Base-by-base conservation (phyloP, 371 early-diverging fungal genomes). In the Rhizopus stolonifer region DNA sequence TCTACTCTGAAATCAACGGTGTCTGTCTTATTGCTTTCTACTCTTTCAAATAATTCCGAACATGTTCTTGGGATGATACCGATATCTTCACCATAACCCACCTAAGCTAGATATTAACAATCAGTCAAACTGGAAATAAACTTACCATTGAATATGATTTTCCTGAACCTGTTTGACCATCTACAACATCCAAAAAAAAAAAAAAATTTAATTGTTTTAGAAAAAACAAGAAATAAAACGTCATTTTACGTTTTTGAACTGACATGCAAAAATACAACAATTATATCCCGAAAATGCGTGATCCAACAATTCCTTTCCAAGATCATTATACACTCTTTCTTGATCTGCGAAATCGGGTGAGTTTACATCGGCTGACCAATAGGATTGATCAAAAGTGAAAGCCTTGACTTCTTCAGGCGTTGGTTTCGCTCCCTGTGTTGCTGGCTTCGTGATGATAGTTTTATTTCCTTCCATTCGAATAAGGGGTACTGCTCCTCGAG, bases 271-370 rank as follows among this genome's bases (percentile, higher is more conserved):
- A 39, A 94, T 90, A 74, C 90, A 90, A 42, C 88, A 86, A 65
- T 93, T 91, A 69, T 93, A 94, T 23, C 93, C 93, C 25, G 78
- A 81, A 56, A 94, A 88, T 4, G 94, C 90, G 56, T 96, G 94
- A 57, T 90, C 84, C 18, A 93, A 69, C 23, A 96, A 65, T 8
- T 87, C 87, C 17, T 67, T 72, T 18, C 93, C 93, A 31, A 93
- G 66, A 52, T 84, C 86, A 24, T 81, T 77, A 61, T 88, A 96
- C 4, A 96, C 82, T 11, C 58, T 67, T 40, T 84, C 65, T 61
- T 95, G 96, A 51, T 83, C 81, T 29, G 92, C 93, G 63, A 83
- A 89, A 45, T 62, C 53, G 13, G 85, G 67, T 40, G 80, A 83
- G 24, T 58, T 65, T 42, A 81, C 76, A 60, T 86, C 83, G 33